Conservation (phyloP, 768 basidiomycete species). For the Goffeauzyma gilvescens region DNA sequence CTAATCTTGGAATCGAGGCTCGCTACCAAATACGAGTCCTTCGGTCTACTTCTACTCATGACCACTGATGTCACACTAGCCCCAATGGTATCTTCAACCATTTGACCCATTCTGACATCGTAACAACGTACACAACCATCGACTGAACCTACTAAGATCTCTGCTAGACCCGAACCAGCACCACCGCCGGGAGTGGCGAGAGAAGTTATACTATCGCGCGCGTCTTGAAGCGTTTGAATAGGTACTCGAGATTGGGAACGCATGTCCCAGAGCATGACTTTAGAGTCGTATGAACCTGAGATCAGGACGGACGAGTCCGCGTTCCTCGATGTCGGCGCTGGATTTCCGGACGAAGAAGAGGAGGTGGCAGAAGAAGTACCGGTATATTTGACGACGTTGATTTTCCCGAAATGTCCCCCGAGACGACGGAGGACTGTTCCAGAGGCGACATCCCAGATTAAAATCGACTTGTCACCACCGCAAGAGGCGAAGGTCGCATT, state of each 20-base stretch:
- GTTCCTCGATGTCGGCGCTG: slow-evolving; percentile 36
- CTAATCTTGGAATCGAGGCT: slow-evolving; percentile 70
- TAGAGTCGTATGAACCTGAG: slow-evolving; percentile 82
- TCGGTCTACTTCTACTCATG: slow-evolving; percentile 39
- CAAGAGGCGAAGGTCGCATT: slow-evolving; percentile 85
- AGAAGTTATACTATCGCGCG: slow-evolving; percentile 67
- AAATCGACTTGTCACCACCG: slow-evolving; percentile 81
- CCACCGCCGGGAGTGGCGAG: slow-evolving; percentile 34
- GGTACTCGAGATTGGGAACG: slow-evolving; percentile 62
- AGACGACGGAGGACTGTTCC: slow-evolving; percentile 67
- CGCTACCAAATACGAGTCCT: slow-evolving; percentile 57
- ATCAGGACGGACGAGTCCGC: slow-evolving; percentile 68
- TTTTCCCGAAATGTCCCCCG: slow-evolving; percentile 74
- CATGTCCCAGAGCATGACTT: slow-evolving; percentile 42
- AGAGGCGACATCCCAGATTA: slow-evolving; percentile 85
- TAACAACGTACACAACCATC: slow-evolving; percentile 86
- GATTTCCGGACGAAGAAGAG: slow-evolving; percentile 4
- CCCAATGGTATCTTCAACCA: slow-evolving; percentile 75
- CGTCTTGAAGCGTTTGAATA: slow-evolving; percentile 76
- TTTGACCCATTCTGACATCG: slow-evolving; percentile 80
- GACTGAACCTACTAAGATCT: slow-evolving; percentile 62
- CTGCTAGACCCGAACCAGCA: slow-evolving; percentile 39
- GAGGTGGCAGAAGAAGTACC: no score
- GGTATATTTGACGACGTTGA: slow-evolving; percentile 66
- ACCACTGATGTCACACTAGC: slow-evolving; percentile 65